Percentiles rank a stretch among this genome's conserved stretches.
phyloP scores from a whole-genome alignment of 164 flowering plant species.

The Macadamia integrifolia region DNA sequence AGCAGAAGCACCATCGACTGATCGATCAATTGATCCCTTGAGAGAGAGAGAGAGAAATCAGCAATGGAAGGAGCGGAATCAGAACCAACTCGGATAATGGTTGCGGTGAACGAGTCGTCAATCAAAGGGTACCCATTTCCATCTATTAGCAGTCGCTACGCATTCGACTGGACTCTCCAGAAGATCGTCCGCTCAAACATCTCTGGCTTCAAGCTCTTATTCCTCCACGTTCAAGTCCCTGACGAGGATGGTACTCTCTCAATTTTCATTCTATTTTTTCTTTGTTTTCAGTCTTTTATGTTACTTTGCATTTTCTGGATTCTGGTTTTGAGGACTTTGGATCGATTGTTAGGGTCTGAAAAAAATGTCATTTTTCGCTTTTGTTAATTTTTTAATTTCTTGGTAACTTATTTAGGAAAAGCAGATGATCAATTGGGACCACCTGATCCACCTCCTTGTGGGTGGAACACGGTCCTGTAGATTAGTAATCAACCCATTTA shows the following conservation, averaged over 20 bases:
- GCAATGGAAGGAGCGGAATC: conserved; percentile 21
- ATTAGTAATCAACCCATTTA: too few species aligned
- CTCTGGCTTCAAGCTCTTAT: conserved; percentile 71
- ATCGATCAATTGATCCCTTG: too few species aligned
- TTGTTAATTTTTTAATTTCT: too few species aligned
- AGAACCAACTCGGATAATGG: conserved; percentile 68
- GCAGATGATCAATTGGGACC: too few species aligned
- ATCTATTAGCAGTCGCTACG: conserved; percentile 82
- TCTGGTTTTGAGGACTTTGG: background rate
- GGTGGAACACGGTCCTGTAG: too few species aligned
- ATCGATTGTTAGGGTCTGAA: too few species aligned
- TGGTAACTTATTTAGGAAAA: too few species aligned
- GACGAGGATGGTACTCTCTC: conserved; percentile 78
- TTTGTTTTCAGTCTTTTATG: background rate
- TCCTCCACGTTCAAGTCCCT: conserved; percentile 88
- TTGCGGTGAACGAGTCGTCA: conserved; percentile 85
- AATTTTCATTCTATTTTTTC: conserved; percentile 4
- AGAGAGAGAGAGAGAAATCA: background rate
- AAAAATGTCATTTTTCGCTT: too few species aligned
- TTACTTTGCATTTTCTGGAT: background rate
- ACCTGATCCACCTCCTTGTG: too few species aligned
- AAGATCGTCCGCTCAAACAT: conserved; percentile 73
- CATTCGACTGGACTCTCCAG: conserved; percentile 83
- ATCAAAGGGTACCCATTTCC: conserved; percentile 84
- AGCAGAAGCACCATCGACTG: too few species aligned